A percentile compares a stretch with the other conserved stretches of the same genome.
phyloP scores from a whole-genome alignment of 2,329 filamentous ascomycete species.

The Aspergillus uvarum region DNA sequence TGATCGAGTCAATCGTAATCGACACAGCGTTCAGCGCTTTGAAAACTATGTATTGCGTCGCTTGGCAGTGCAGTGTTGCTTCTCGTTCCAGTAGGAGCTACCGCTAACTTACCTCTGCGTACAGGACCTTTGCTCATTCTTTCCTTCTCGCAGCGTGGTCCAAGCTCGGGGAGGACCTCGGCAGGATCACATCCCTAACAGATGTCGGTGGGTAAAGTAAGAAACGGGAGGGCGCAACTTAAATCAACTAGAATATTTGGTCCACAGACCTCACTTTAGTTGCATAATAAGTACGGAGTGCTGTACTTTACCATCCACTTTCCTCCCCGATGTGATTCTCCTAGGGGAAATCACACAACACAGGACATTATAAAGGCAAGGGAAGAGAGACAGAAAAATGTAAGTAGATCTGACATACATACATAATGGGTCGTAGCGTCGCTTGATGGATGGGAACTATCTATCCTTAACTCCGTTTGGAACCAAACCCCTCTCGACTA shows the following conservation, averaged over 20 bases:
- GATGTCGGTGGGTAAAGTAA: background rate
- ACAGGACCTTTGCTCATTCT: background rate
- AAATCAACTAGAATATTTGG: background rate
- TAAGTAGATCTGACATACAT: background rate
- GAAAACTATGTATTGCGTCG: too few relatives aligned
- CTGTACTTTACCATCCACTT: background rate
- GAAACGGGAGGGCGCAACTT: background rate
- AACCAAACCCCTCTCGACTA: background rate
- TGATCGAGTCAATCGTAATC: too few relatives aligned
- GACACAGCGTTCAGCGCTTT: too few relatives aligned
- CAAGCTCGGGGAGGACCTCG: background rate
- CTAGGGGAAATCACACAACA: background rate
- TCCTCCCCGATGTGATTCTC: background rate
- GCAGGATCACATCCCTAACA: background rate
- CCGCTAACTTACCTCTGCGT: too few relatives aligned
- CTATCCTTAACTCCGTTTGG: background rate
- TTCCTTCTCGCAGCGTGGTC: background rate
- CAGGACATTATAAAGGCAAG: background rate
- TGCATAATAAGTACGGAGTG: too few relatives aligned
- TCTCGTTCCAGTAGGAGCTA: too few relatives aligned
- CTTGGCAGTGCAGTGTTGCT: too few relatives aligned
- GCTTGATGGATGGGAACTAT: background rate
- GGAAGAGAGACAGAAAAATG: background rate
- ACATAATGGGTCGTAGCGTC: too few relatives aligned
- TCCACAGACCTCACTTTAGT: too few relatives aligned